A percentile compares a stretch with the other conserved stretches of the same genome.
These are phyloP conservation scores for Yarrowia sp. DNA, from an alignment of 805 yeast species.

Conservation along the genomic window DNA sequence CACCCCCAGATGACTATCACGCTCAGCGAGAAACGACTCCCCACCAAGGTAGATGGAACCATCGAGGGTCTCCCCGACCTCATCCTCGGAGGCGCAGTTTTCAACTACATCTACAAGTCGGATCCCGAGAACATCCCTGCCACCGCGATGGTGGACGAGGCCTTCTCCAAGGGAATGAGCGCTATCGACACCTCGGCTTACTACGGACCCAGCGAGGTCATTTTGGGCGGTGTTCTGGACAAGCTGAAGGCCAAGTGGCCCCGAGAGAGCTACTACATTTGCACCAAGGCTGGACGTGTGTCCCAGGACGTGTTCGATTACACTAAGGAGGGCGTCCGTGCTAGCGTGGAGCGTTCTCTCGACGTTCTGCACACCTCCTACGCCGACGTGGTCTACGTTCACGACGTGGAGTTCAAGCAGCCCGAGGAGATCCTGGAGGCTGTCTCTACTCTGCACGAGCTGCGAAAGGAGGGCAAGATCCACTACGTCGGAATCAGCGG, in stretches of 20 bases:
- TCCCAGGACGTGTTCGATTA: constrained; percentile 71
- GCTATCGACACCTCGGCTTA: constrained; percentile 92
- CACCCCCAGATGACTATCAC: constrained; percentile 7
- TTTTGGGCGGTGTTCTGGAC: constrained; percentile 66
- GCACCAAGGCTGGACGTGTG: constrained; percentile 85
- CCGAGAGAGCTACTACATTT: constrained; percentile 64
- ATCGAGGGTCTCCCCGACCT: constrained; percentile 44
- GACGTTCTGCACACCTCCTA: constrained; percentile 63
- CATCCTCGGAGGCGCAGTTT: constrained; percentile 84
- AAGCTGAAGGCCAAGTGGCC: constrained; percentile 42
- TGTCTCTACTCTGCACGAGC: constrained; percentile 52
- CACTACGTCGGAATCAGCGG: constrained; percentile 78
- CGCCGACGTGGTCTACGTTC: constrained; percentile 79
- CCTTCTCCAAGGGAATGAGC: constrained; percentile 64
- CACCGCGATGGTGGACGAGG: constrained; percentile 53
- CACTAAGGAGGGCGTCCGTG: constrained; percentile 55
- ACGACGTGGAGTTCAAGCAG: constrained; percentile 81
- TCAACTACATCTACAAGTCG: constrained; percentile 74
- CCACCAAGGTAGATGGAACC: constrained; percentile 16
- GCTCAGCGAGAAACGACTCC: constrained; percentile 12
- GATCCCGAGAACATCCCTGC: constrained; percentile 63
- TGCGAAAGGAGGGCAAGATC: constrained; percentile 64
- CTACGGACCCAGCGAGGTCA: constrained; percentile 81
- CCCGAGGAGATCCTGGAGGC: constrained; percentile 59
- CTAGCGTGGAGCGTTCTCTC: constrained; percentile 65